These are phyloP conservation scores for Atkinsonella texensis DNA, from an alignment of 2,329 filamentous ascomycete species.

Conservation along the genomic window DNA sequence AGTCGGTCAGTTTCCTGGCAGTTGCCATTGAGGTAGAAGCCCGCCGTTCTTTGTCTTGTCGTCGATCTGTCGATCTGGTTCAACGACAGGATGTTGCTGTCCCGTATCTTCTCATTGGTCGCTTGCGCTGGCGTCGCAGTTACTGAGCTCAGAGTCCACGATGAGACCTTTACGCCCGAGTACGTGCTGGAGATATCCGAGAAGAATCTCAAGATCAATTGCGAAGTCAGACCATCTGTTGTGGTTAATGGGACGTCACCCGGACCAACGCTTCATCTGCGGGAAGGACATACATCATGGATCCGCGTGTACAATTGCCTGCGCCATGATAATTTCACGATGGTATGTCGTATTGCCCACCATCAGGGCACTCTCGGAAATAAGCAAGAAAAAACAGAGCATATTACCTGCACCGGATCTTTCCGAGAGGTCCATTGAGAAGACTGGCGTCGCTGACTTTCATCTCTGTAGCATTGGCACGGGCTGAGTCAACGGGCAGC, in stretches of 20 bases:
- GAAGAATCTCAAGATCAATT: constrained; percentile 31
- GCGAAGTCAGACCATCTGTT: constrained; percentile 32
- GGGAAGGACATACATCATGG: constrained; percentile 39
- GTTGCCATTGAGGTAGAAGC: not conserved
- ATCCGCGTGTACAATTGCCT: constrained; percentile 48
- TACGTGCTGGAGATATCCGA: constrained; percentile 3
- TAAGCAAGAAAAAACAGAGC: too few species aligned
- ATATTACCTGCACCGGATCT: too few species aligned
- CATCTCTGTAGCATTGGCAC: constrained; percentile 48
- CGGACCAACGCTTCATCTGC: constrained; percentile 35
- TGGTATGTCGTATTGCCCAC: constrained; percentile 24
- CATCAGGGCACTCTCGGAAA: too few species aligned
- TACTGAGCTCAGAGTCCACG: constrained; percentile 2
- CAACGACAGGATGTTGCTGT: not conserved
- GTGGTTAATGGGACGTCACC: constrained; percentile 41
- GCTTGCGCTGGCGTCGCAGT: not conserved
- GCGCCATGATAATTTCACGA: constrained; percentile 37
- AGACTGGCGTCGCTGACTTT: not conserved
- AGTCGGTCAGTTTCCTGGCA: not conserved
- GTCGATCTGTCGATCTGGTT: too few species aligned
- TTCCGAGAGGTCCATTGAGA: too few species aligned
- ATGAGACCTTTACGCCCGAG: constrained; percentile 4
- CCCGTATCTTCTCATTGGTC: not conserved
- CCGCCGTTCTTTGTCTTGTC: too few species aligned
- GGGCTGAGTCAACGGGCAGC: constrained; percentile 46